Evolutionary conservation across 2,329 filamentous ascomycete species (phyloP).

Genomic region (Metarhizium guizhouense): DNA sequence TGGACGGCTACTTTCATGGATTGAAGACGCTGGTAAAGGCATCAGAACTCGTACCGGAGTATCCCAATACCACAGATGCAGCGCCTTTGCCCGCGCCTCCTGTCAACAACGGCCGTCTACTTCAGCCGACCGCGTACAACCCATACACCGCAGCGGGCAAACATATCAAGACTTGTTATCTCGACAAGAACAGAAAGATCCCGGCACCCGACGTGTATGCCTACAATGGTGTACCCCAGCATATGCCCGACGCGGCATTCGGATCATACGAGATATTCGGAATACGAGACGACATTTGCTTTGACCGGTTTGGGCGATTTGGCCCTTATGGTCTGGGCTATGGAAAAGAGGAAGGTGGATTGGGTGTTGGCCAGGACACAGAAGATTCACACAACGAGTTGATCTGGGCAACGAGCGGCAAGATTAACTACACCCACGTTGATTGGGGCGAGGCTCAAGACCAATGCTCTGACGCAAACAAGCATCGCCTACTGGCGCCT

Average conservation of each 20-base stretch:
- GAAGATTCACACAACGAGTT: constrained; percentile 58
- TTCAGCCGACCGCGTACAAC: constrained; percentile 46
- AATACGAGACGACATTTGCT: constrained; percentile 70
- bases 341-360: constrained; percentile 60
- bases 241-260: constrained; percentile 68
- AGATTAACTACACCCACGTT: constrained; percentile 45
- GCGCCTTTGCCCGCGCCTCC: constrained; percentile 25
- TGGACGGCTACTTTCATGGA: constrained; percentile 74
- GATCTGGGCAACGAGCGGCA: constrained; percentile 45
- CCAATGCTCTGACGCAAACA: constrained; percentile 50
- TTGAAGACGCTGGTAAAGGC: constrained; percentile 60
- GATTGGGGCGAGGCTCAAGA: constrained; percentile 48
- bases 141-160: constrained; percentile 54
- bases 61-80: constrained; percentile 41
- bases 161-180: constrained; percentile 51
- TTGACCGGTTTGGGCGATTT: constrained; percentile 76
- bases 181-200: constrained; percentile 50
- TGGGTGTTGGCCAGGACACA: constrained; percentile 61
- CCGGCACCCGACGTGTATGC: constrained; percentile 55
- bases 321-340: constrained; percentile 87
- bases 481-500: constrained; percentile 44
- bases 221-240: constrained; percentile 61
- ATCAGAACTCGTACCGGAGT: constrained; percentile 61
- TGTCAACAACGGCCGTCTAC: constrained; percentile 25
- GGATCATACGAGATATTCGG: constrained; percentile 71